Base-by-base conservation (phyloP, 2,329 filamentous ascomycete genomes). In the Amylocarpus encephaloides region DNA sequence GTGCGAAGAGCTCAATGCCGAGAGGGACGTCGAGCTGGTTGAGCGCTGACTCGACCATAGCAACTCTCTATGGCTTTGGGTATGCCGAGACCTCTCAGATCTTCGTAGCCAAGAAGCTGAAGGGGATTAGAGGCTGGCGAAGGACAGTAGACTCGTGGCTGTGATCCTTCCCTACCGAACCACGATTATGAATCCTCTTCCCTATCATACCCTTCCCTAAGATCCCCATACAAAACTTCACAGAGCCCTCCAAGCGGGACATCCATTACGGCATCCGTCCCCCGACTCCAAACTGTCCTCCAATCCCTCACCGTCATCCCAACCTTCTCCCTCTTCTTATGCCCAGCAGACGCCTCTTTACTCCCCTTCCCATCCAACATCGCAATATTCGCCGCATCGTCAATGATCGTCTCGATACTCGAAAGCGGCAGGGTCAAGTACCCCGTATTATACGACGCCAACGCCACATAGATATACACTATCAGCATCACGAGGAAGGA, bases 231-330 rank as follows among this genome's bases (percentile, higher is more conserved):
- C 18, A 98, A 67, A 32, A 98, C 83, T 71, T 98, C 91, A 65
- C 92, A 97, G 1, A 97, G 92, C 0, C 92, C 93, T 9, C 90
- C 91, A 58, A 97, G 79, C 6, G 93, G 93, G 43, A 98, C 85
- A 71, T 98, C 93, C 87, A 98, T 87, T 6, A 97, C 93, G 1
- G 90, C 93, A 74, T 98, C 93, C 0, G 93, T 98, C 15, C 93
- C 90, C 61, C 88, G 83, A 63, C 83, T 90, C 93, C 93, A 98
- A 15, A 95, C 76, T 51, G 76, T 78, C 63, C 77, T 83, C 92
- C 93, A 97, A 64, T 89, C 79, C 57, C 58, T 54, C 2, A 62
- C 49, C 22, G 32, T 45, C 33, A 43, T 51, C 35, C 50, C 46
- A 10, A 16, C 15, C 16, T 48, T 34, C 15, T 44, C 63, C 59